phyloP scores from a whole-genome alignment of 257 asterid genomes.

The Haberlea rhodopensis region DNA sequence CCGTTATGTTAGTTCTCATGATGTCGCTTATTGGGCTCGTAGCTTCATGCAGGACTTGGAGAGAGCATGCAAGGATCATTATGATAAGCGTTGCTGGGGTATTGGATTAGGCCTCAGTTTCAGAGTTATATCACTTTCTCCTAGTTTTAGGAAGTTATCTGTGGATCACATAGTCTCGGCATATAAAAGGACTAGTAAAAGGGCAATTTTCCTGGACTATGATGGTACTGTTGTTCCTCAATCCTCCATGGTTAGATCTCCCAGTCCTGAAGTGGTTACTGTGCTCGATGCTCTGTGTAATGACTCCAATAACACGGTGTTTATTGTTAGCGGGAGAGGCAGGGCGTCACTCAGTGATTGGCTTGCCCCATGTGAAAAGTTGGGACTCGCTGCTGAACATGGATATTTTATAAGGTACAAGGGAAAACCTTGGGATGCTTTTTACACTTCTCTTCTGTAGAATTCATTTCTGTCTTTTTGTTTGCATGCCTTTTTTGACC shows the following conservation, averaged over 20 bases:
- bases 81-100: conserved; percentile 82
- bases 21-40: conserved; percentile 85
- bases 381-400: conserved; percentile 92
- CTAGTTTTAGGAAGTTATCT: conserved; percentile 73
- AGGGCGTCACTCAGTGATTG: conserved; percentile 60
- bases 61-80: conserved; percentile 84
- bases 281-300: conserved; percentile 54
- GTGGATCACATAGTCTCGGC: conserved; percentile 65
- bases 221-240: conserved; percentile 94
- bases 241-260: conserved; percentile 56
- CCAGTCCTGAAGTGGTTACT: conserved; percentile 59
- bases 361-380: conserved; percentile 71
- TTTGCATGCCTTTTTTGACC: background rate
- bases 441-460: background rate
- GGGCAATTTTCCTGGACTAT: conserved; percentile 89
- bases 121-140: conserved; percentile 81
- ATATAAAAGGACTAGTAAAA: conserved; percentile 55
- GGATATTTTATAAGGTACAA: conserved; percentile 76
- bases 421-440: background rate
- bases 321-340: conserved; percentile 88
- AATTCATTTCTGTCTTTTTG: background rate
- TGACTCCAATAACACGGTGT: conserved; percentile 75
- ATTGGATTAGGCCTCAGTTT: conserved; percentile 82
- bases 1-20: conserved; percentile 81
- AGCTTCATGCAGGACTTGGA: conserved; percentile 86